These are phyloP conservation scores for Lactarius akahatsu DNA, from an alignment of 768 basidiomycete species.

Conservation along the genomic window DNA sequence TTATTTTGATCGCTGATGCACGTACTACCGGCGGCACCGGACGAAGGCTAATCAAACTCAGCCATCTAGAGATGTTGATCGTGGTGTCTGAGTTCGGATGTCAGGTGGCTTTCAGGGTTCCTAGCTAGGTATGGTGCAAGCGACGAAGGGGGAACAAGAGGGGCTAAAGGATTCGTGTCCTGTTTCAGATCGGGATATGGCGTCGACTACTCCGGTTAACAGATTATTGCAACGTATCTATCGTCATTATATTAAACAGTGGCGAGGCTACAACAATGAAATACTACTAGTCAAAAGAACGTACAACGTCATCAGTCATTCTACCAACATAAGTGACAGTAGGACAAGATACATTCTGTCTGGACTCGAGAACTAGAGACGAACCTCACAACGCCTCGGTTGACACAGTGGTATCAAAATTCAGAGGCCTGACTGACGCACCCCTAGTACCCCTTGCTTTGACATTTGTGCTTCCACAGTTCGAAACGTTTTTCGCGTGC, in stretches of 20 bases:
- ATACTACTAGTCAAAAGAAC: neutral
- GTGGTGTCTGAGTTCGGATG: neutral
- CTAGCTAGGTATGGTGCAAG: neutral
- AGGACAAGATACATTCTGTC: neutral
- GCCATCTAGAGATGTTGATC: neutral
- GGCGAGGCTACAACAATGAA: neutral
- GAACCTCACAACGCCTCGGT: neutral
- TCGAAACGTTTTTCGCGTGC: constrained; percentile 22
- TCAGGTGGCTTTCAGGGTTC: neutral
- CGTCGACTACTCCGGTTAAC: neutral
- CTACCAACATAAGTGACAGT: neutral
- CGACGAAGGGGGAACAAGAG: neutral
- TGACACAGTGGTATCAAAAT: neutral
- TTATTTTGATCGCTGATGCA: neutral
- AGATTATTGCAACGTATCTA: neutral
- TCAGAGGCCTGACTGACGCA: constrained; percentile 2
- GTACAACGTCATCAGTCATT: neutral
- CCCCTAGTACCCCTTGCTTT: constrained; percentile 6
- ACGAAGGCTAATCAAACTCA: neutral
- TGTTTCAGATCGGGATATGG: neutral
- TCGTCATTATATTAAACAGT: neutral
- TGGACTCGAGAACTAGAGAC: neutral
- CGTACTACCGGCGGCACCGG: neutral
- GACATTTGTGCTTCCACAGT: constrained; percentile 11
- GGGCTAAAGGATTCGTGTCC: neutral